phyloP scores from a whole-genome alignment of 495 filamentous ascomycete genomes.

The Xylaria castorea region DNA sequence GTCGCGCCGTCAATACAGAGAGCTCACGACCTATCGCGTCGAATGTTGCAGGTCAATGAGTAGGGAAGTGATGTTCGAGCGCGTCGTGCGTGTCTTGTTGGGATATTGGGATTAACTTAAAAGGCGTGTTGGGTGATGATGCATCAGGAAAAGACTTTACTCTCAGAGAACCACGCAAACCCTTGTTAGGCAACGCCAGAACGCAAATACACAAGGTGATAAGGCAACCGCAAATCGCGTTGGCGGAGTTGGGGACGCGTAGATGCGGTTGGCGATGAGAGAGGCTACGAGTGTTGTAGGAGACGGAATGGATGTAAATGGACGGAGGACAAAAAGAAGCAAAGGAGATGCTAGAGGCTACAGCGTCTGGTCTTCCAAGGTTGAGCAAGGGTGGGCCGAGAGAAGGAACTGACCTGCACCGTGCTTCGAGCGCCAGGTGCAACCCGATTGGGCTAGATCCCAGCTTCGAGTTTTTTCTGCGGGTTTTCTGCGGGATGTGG shows the following conservation, averaged over 20 bases:
- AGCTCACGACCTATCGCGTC: background rate
- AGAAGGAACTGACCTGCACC: constrained; percentile 27
- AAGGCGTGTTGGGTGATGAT: constrained; percentile 26
- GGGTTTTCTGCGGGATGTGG: background rate
- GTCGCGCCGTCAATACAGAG: background rate
- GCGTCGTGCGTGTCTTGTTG: constrained; percentile 45
- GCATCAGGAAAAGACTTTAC: constrained; percentile 14
- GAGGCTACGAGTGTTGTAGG: constrained; percentile 26
- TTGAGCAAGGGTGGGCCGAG: constrained; percentile 13
- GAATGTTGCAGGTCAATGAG: background rate
- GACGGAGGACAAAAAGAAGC: constrained; percentile 29
- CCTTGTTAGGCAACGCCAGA: constrained; percentile 3
- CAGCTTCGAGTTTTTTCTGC: constrained; percentile 17
- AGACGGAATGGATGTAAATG: constrained; percentile 25
- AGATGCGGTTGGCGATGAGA: constrained; percentile 15
- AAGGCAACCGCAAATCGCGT: background rate
- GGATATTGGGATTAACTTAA: constrained; percentile 29
- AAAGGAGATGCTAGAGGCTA: constrained; percentile 27
- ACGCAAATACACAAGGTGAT: constrained; percentile 1
- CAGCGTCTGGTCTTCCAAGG: constrained; percentile 19
- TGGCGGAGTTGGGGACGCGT: background rate
- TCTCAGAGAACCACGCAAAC: constrained; percentile 7
- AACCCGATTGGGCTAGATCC: constrained; percentile 16
- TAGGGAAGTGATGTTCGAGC: background rate
- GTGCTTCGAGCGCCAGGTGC: constrained; percentile 19